Percentiles rank a stretch among this genome's conserved stretches.
These are phyloP conservation scores for Dactylorhiza incarnata DNA, from an alignment of 106 monocot genomes.

Conservation along the genomic window DNA sequence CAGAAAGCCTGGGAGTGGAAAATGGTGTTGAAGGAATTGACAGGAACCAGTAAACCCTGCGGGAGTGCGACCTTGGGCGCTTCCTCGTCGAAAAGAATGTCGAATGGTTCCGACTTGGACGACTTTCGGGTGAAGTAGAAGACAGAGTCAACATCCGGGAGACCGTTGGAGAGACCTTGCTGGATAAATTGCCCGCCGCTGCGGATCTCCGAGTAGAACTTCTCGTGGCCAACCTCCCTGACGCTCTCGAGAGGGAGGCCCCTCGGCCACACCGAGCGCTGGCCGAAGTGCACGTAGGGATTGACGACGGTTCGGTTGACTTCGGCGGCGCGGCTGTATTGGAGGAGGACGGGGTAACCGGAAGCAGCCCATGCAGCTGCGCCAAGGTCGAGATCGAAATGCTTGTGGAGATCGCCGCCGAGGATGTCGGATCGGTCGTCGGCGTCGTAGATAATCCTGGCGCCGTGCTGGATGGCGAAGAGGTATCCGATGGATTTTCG, in stretches of 20 bases:
- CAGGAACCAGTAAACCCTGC: constrained; percentile 35
- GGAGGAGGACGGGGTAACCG: constrained; percentile 22
- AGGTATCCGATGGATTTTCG: constrained; percentile 40
- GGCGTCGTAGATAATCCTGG: constrained; percentile 44
- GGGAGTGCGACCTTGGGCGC: constrained; percentile 20
- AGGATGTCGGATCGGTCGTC: constrained; percentile 40
- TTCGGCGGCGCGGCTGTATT: constrained; percentile 35
- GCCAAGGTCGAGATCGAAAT: constrained; percentile 35
- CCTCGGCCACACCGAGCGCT: constrained; percentile 54
- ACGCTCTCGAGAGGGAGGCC: constrained; percentile 46
- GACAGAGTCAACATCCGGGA: constrained; percentile 49
- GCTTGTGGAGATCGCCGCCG: constrained; percentile 23
- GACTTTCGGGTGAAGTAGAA: constrained; percentile 61
- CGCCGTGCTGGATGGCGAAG: constrained; percentile 56
- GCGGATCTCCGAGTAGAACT: constrained; percentile 47
- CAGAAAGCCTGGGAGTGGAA: constrained; percentile 48
- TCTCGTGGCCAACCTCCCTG: constrained; percentile 31
- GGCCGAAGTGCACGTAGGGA: constrained; percentile 55
- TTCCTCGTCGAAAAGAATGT: constrained; percentile 39
- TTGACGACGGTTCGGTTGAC: constrained; percentile 42
- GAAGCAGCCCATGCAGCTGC: neutral
- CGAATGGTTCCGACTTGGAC: constrained; percentile 17
- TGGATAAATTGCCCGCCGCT: constrained; percentile 48
- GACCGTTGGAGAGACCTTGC: constrained; percentile 52
- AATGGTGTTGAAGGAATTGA: constrained; percentile 49